Conservation (phyloP, 2,329 filamentous ascomycete species). For the Dothidotthia symphoricarpi region DNA sequence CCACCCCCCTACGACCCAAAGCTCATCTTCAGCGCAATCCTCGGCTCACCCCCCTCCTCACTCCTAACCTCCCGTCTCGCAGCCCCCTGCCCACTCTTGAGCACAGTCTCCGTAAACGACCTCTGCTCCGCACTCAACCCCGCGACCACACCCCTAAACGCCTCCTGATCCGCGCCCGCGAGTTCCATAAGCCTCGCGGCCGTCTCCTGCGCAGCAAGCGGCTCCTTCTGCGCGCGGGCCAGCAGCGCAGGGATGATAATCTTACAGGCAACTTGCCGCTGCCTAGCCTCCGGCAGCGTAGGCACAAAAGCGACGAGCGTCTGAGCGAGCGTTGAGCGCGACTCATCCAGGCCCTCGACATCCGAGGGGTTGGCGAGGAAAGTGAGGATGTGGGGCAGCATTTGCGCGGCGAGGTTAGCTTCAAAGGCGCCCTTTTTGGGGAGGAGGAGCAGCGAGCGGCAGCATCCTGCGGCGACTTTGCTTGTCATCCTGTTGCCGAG, state of each 20-base stretch:
- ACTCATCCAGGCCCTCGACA: constrained; percentile 76
- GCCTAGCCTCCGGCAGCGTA: constrained; percentile 32
- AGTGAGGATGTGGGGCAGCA: constrained; percentile 71
- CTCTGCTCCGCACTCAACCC: constrained; percentile 70
- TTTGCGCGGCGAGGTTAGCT: constrained; percentile 67
- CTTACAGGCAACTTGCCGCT: constrained; percentile 61
- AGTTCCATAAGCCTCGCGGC: constrained; percentile 76
- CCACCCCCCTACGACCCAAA: constrained; percentile 51
- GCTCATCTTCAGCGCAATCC: constrained; percentile 91
- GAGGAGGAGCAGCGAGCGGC: constrained; percentile 76
- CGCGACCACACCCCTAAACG: constrained; percentile 72
- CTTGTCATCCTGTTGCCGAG: constrained; percentile 77
- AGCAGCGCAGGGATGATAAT: constrained; percentile 77
- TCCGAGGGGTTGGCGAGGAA: constrained; percentile 66
- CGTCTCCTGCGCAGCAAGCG: constrained; percentile 63
- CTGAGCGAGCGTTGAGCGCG: constrained; percentile 67
- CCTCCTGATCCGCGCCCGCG: constrained; percentile 68
- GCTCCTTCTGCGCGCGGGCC: constrained; percentile 64
- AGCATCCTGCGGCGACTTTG: constrained; percentile 86
- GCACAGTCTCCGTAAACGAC: constrained; percentile 75
- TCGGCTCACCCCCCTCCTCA: constrained; percentile 62
- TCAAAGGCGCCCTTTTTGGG: constrained; percentile 46
- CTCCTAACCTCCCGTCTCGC: constrained; percentile 51
- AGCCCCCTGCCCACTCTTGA: constrained; percentile 57
- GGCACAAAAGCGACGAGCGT: constrained; percentile 72